Evolutionary conservation across 371 early-diverging fungal genomes (phyloP), one percentile per base, ranked within the genome.

Genomic region (Apophysomyces sp.): DNA sequence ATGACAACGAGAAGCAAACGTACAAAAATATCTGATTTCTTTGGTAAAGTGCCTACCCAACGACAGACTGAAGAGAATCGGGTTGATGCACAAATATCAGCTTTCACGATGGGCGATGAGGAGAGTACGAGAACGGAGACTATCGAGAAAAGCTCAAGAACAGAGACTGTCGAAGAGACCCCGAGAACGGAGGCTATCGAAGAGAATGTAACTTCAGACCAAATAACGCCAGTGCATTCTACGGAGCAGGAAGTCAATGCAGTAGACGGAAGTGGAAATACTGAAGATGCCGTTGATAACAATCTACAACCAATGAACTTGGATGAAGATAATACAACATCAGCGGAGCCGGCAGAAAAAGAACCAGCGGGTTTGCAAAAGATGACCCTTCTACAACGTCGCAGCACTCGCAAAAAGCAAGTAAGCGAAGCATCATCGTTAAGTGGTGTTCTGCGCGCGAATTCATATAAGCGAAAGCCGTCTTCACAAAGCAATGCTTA

Each of bases 401-500:
- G n/a, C 36, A 26, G 24, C n/a, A 36, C 21, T 24, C 9, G n/a
- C 31, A 52, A 34, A 18, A 55, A 31, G 34, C 26, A 15, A 18
- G 27, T 6, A 53, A 13, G 3, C 28, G 29, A 32, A 53, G 0
- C 11, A 16, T 6, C 21, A 21, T 44, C 49, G 21, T 3, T 9
- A 18, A 11, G 3, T 3, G 49, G 49, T 21, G 49, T 44, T 21
- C n/a, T 21, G 9, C 49, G 49, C 21, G 4, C 7, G 21, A 3
- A 21, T 21, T 18, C 49, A 53, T n/a, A 39, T 37, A 57, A 36
- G 39, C 32, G 57, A 26, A 5, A 8, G n/a, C 11, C 44, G n/a
- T n/a, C n/a, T 52, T 9, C 5, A 21, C 55, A 34, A 26, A n/a
- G n/a, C 26, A 61, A 70, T 15, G 21, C 27, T 7, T 76, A 73